Percentiles rank a stretch among this genome's conserved stretches.
phyloP scores from a whole-genome alignment of 169 alveolate genomes.

The Fabrea salina region DNA sequence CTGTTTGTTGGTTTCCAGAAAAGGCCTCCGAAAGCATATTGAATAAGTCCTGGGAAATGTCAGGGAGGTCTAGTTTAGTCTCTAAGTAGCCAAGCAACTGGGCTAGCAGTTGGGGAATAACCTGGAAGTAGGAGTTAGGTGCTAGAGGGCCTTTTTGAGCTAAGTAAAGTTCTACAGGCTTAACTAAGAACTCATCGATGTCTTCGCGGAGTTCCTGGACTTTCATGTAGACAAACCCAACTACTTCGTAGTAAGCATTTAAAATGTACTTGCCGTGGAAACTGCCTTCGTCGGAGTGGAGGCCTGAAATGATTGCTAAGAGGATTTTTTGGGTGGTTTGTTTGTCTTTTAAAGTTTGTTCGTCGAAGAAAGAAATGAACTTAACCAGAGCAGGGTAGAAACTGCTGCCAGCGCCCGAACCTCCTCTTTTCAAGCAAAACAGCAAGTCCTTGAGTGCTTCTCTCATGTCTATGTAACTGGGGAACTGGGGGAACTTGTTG shows the following conservation, averaged over 20 bases:
- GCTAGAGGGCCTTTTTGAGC: not conserved
- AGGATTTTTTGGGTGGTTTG: not conserved
- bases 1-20: not conserved
- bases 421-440: not conserved
- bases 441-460: not conserved
- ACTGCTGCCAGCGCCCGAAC: slow-evolving; percentile 7
- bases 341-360: not conserved
- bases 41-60: not conserved
- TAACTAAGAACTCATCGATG: not conserved
- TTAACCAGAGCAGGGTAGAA: not conserved
- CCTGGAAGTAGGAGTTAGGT: not conserved
- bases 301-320: not conserved
- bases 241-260: slow-evolving; percentile 19
- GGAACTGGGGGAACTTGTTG: not conserved
- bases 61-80: not conserved
- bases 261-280: slow-evolving; percentile 11
- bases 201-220: not conserved
- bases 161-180: not conserved
- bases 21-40: not conserved
- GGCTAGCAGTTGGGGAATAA: not conserved
- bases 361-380: not conserved
- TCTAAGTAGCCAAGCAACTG: slow-evolving; percentile 5
- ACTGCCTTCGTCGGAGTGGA: slow-evolving; percentile 3
- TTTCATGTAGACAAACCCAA: not conserved
- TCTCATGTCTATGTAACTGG: not conserved